These are phyloP conservation scores for Talaromyces sp. DNA, from an alignment of 2,329 filamentous ascomycete species.

Conservation along the genomic window DNA sequence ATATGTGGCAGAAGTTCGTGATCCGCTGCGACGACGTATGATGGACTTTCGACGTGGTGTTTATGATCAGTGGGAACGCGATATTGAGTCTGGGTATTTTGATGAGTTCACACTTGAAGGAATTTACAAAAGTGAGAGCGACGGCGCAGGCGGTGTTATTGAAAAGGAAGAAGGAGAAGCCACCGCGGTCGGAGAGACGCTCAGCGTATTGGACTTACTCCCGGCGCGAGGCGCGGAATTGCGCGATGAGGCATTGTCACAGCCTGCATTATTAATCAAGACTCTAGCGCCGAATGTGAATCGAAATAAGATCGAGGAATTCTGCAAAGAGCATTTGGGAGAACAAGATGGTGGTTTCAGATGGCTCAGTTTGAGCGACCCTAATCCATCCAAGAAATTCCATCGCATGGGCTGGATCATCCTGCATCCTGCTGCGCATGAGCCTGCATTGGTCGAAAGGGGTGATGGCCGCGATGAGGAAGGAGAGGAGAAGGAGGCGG, in stretches of 20 bases:
- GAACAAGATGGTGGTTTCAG: conserved; percentile 90
- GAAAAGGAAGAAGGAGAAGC: conserved; percentile 97
- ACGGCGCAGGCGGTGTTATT: conserved; percentile 75
- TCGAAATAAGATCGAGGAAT: conserved; percentile 85
- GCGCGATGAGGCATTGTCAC: conserved; percentile 79
- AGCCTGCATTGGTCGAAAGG: conserved; percentile 61
- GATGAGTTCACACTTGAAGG: conserved; percentile 94
- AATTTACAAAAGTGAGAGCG: conserved; percentile 87
- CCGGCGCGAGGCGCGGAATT: conserved; percentile 80
- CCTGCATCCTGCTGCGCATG: conserved; percentile 74
- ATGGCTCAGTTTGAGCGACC: conserved; percentile 92
- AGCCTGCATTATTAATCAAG: conserved; percentile 94
- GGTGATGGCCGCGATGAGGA: conserved; percentile 69
- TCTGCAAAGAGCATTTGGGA: conserved; percentile 90
- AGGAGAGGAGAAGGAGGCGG: conserved; percentile 50
- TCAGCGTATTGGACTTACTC: conserved; percentile 86
- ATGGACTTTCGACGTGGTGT: conserved; percentile 73
- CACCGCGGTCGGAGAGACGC: conserved; percentile 82
- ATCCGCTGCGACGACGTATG: conserved; percentile 69
- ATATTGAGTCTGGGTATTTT: conserved; percentile 78
- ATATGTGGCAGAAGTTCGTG: conserved; percentile 79
- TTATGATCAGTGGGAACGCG: conserved; percentile 84
- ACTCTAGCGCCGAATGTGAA: conserved; percentile 96
- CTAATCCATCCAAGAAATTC: conserved; percentile 93
- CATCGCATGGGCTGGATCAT: conserved; percentile 99